Conservation (phyloP, 495 filamentous ascomycete species). For the Penicillium taxi region DNA sequence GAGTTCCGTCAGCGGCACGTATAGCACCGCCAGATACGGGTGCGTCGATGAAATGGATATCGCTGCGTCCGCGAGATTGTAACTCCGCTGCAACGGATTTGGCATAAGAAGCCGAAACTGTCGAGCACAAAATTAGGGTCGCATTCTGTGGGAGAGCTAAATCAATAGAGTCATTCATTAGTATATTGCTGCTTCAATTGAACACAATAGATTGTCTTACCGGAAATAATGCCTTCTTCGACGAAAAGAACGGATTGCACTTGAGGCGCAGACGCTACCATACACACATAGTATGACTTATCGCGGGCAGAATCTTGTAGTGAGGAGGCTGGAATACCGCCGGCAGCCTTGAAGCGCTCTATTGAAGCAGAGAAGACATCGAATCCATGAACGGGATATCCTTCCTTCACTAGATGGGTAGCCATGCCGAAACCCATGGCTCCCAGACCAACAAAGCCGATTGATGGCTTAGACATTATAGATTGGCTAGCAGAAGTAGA, state of each 20-base stretch:
- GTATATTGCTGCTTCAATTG: neutral
- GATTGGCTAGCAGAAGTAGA: too few relatives aligned
- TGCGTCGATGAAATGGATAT: conserved; percentile 62
- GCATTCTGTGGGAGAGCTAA: conserved; percentile 47
- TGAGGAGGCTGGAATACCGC: conserved; percentile 53
- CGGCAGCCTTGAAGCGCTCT: conserved; percentile 58
- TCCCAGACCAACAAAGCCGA: conserved; percentile 77
- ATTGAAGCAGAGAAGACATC: conserved; percentile 69
- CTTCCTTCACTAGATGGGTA: conserved; percentile 61
- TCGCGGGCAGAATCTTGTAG: conserved; percentile 55
- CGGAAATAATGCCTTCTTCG: conserved; percentile 46
- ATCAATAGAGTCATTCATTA: neutral
- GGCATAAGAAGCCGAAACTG: conserved; percentile 61
- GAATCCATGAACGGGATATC: conserved; percentile 63
- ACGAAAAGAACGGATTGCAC: conserved; percentile 59
- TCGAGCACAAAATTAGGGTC: conserved; percentile 64
- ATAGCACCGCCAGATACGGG: conserved; percentile 73
- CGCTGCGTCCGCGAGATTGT: conserved; percentile 43
- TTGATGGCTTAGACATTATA: conserved; percentile 38
- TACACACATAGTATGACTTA: conserved; percentile 59
- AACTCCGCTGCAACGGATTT: conserved; percentile 51
- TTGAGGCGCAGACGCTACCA: conserved; percentile 73
- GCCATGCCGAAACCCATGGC: conserved; percentile 90
- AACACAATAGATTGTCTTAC: conserved; percentile 4
- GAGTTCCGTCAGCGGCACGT: conserved; percentile 64